Conservation (phyloP, 1,284 basidiomycete genomes). For the Apiotrichum domesticum region DNA sequence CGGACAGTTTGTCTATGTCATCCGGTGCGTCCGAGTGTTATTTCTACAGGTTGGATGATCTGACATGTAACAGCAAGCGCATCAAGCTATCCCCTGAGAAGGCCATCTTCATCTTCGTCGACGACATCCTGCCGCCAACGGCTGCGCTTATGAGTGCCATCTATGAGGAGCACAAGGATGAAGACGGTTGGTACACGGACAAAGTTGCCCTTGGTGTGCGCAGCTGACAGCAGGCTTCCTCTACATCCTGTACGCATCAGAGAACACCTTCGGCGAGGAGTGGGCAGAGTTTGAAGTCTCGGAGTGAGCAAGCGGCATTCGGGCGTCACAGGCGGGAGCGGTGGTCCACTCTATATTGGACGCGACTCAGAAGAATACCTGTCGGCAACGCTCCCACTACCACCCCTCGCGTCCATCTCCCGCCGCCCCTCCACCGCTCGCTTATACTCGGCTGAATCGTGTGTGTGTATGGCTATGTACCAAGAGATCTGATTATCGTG, state of each 20-base stretch:
- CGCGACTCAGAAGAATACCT: too few relatives aligned
- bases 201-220: background rate
- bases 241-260: conserved; percentile 92
- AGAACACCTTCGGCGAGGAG: conserved; percentile 81
- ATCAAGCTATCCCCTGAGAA: conserved; percentile 99
- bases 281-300: conserved; percentile 11
- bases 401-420: background rate
- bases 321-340: too few relatives aligned
- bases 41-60: background rate
- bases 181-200: background rate
- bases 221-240: conserved; percentile 59
- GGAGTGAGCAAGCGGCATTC: background rate
- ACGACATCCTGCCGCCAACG: conserved; percentile 96
- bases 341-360: too few relatives aligned
- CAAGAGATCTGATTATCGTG: conserved; percentile 4
- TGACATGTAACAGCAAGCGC: conserved; percentile 62
- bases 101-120: conserved; percentile 98
- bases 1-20: conserved; percentile 98
- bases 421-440: background rate
- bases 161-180: conserved; percentile 96
- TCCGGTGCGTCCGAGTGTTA: conserved; percentile 49
- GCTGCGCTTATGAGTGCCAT: conserved; percentile 98
- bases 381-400: background rate
- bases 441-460: background rate
- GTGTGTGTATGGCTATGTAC: conserved; percentile 4